Percentiles rank a stretch among this genome's conserved stretches.
Conservation (phyloP, 164 flowering plant species). For the Nymphaea colorata region DNA sequence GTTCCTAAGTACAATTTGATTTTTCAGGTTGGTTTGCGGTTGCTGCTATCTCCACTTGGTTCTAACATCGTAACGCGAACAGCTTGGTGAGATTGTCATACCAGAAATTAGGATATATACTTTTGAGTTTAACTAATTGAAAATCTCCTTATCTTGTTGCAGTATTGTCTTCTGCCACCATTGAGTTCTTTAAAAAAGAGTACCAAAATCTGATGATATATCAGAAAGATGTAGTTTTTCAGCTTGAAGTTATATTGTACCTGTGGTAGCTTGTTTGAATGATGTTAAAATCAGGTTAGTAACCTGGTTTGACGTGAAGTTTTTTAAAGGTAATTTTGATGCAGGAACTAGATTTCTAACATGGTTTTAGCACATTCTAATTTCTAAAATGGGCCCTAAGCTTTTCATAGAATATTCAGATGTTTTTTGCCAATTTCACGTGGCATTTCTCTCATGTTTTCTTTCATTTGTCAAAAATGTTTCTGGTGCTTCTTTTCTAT, state of each 20-base stretch:
- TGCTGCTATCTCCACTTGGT: conserved; percentile 26
- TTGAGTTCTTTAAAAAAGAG: no score
- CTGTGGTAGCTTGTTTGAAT: neutral
- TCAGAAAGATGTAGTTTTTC: neutral
- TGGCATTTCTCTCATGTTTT: no score
- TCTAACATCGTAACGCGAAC: conserved; percentile 24
- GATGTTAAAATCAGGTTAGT: neutral
- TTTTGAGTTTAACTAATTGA: neutral
- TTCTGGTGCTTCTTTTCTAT: no score
- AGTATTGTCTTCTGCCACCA: neutral
- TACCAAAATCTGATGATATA: no score
- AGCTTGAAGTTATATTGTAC: neutral
- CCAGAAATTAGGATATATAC: neutral
- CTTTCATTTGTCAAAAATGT: no score
- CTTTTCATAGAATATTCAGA: no score
- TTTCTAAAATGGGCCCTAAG: no score
- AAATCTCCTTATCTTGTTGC: neutral
- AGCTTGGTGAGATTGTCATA: conserved; percentile 33
- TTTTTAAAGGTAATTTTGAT: no score
- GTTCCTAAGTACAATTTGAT: neutral
- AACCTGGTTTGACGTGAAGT: no score
- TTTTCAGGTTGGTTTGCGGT: conserved; percentile 30
- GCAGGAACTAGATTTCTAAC: no score
- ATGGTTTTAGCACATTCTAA: no score
- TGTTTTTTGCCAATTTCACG: no score